Base-by-base conservation (phyloP, 371 early-diverging fungal genomes). In the Amoeboaphelidium occidentale region DNA sequence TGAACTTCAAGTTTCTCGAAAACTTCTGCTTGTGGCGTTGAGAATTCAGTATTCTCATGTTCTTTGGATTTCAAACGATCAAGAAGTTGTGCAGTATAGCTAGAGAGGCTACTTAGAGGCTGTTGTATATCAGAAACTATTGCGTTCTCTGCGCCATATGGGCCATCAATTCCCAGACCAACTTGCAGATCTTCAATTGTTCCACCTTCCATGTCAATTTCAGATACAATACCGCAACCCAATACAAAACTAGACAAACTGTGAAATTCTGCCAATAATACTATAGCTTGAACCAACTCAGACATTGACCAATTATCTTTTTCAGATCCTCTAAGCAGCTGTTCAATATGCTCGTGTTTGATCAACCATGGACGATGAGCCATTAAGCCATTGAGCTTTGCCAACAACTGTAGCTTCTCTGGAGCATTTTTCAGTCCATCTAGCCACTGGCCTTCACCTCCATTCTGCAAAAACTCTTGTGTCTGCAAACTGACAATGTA, bases 281-380 rank as follows among this genome's bases (percentile, higher is more conserved):
- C 58, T 32, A 74, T 68, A 22, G 66, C 75, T 46, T 75, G 76
- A 2, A 75, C 70, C 25, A 77, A 56, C 58, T 77, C 77, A 23
- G 65, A 62, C 47, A 63, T 62, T 45, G 67, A 68, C 77, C 77
- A 77, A 13, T 63, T 55, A 44, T 71, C 72, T 58, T 25, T 58
- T 53, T 42, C 42, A 47, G 20, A 46, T 47, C n/a, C 43, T 21
- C 53, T 51, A 4, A 58, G 28, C 3, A 71, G 54, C 3, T 56
- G 50, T 1, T 46, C 57, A 20, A 77, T 57, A 51, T 74, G 69
- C 1, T 63, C 53, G 17, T 56, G 53, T 23, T 56, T 57, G 25
- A 75, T 50, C 20, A 64, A 62, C 77, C 77, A 77, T 3, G 77
- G 75, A 47, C 73, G 75, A 28, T 72, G 63, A 12, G 77, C 67